These are phyloP conservation scores for Debaryomycetaceae sp. DNA, from an alignment of 1,139 yeast species.

Conservation along the genomic window DNA sequence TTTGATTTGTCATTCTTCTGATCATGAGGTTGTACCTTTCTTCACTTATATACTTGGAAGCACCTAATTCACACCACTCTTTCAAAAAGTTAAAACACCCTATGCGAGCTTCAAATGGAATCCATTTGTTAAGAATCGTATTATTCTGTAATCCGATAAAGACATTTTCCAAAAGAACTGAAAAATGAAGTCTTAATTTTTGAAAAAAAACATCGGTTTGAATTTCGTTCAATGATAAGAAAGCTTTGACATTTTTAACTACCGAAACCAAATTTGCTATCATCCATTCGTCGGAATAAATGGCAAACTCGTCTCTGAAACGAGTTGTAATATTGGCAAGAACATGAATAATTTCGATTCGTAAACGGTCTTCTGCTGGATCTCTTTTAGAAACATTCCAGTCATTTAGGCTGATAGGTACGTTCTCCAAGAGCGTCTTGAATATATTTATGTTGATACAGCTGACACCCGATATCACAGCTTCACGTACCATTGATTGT, in stretches of 20 bases:
- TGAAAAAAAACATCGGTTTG: slow-evolving; percentile 75
- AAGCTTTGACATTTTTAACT: slow-evolving; percentile 61
- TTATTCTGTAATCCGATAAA: slow-evolving; percentile 50
- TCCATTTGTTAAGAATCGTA: slow-evolving; percentile 48
- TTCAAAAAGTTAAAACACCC: slow-evolving; percentile 78
- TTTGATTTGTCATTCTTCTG: slow-evolving; percentile 36
- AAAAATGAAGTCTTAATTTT: slow-evolving; percentile 73
- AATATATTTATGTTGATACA: slow-evolving; percentile 89
- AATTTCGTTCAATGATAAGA: slow-evolving; percentile 54
- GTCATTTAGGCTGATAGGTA: slow-evolving; percentile 58
- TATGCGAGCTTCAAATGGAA: slow-evolving; percentile 83
- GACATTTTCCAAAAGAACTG: slow-evolving; percentile 71
- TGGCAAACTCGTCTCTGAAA: slow-evolving; percentile 49
- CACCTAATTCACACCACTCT: slow-evolving; percentile 95
- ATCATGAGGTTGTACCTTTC: slow-evolving; percentile 69
- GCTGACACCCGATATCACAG: slow-evolving; percentile 81
- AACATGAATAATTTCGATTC: slow-evolving; percentile 79
- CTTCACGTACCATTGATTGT: slow-evolving; percentile 73
- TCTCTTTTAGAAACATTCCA: slow-evolving; percentile 49
- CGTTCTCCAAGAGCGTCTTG: slow-evolving; percentile 73
- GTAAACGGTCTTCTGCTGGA: slow-evolving; percentile 45
- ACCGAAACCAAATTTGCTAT: slow-evolving; percentile 61
- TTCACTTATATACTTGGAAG: slow-evolving; percentile 53
- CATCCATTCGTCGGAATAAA: slow-evolving; percentile 68
- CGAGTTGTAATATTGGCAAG: slow-evolving; percentile 66